Evolutionary conservation across 352 stramenopile genomes (phyloP), one percentile per base, ranked within the genome.

Genomic region (Elongisporangium prolatum): DNA sequence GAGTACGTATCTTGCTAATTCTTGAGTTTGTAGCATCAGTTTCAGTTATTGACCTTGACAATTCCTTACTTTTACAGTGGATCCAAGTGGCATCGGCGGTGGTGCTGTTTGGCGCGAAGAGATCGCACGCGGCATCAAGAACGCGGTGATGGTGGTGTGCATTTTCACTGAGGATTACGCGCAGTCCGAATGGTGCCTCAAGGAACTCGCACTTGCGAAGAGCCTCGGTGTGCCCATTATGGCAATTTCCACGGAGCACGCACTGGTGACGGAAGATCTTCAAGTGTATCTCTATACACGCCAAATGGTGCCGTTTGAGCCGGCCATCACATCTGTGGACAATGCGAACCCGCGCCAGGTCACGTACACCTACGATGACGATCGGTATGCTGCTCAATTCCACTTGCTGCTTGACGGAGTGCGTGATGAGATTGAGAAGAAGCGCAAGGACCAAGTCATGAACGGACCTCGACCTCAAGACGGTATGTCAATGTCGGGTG

Each of bases 261-360:
- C 67, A 7, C 40, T 62, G 3, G 72, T 91, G 21, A 83, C 72
- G 13, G 80, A 91, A 11, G 81, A 93, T 53, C 75, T 93, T 64
- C 81, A 93, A 54, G 81, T 91, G 61, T 93, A 93, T 66, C 72
- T 93, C 21, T 91, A 91, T 69, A 91, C 84, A 28, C 80, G 84
- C 3, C 81, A 91, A 60, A 91, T 93, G 65, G 75, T 93, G 25
- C 82, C 84, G 37, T 93, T 93, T 52, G 80, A 91, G 67, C 67
- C 72, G 11, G 67, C 80, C 13, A 91, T 93, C 65, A 75, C 69
- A n/a, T 64, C 60, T 21, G 61, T 91, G 40, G 64, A 88, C 63
- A 73, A 77, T 50, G 18, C 54, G n/a, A 81, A 84, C 67, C 65
- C 74, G 50, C 71, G 74, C 25, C 77, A 80, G 20, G 75, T 89